phyloP scores from a whole-genome alignment of 768 basidiomycete species.

The Boletus fagicola region DNA sequence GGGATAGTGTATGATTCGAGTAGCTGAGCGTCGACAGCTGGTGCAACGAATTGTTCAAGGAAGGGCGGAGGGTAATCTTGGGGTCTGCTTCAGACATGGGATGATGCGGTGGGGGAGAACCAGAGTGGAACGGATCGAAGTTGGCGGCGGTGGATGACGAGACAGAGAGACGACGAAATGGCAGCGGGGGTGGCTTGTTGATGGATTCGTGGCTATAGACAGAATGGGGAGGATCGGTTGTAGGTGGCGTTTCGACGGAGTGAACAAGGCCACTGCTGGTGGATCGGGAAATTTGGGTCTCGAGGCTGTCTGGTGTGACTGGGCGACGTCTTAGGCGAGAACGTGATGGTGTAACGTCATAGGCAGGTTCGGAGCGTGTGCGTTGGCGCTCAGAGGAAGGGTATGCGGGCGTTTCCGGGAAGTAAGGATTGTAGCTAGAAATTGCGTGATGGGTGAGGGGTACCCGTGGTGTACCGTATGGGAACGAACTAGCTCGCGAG shows the following conservation, averaged over 20 bases:
- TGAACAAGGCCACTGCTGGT: constrained; percentile 44
- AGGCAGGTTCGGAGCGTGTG: constrained; percentile 19
- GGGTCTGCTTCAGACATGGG: constrained; percentile 42
- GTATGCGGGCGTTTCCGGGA: constrained; percentile 6
- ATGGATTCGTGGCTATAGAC: constrained; percentile 15
- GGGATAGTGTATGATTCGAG: constrained; percentile 92
- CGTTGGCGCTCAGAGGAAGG: constrained; percentile 1
- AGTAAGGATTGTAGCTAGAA: constrained; percentile 19
- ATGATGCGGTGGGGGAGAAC: constrained; percentile 35
- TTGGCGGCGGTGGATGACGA: constrained; percentile 26
- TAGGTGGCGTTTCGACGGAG: constrained; percentile 48
- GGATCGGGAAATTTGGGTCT: constrained; percentile 49
- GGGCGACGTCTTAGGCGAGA: constrained; percentile 34
- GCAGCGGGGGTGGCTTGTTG: constrained; percentile 14
- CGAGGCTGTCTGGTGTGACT: constrained; percentile 49
- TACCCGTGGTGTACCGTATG: constrained; percentile 7
- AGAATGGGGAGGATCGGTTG: constrained; percentile 29
- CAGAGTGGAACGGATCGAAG: constrained; percentile 34
- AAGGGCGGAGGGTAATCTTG: constrained; percentile 63
- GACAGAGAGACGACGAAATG: constrained; percentile 35
- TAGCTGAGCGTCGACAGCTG: constrained; percentile 83
- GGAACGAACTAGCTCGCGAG: constrained; percentile 13
- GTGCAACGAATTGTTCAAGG: constrained; percentile 72
- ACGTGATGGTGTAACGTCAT: constrained; percentile 24
- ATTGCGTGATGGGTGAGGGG: constrained; percentile 18